Base-by-base conservation (phyloP, 2,329 filamentous ascomycete genomes). In the Microdochium bolleyi region DNA sequence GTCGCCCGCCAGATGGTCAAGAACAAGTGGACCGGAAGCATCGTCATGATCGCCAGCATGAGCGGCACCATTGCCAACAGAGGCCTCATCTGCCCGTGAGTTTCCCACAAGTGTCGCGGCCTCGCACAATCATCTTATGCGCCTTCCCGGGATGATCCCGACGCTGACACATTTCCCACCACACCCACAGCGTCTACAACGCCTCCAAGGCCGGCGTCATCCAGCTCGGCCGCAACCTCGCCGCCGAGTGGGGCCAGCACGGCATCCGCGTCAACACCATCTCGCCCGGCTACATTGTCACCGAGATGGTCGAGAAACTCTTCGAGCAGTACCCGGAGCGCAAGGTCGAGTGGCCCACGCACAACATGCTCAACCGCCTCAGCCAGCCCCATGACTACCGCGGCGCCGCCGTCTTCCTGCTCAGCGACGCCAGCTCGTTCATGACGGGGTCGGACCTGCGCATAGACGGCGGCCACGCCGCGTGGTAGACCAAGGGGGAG, bases 231-330 rank as follows among this genome's bases (percentile, higher is more conserved):
- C 81, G 85, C 54, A 89, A 85, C 65, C 74, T 91, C 9, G 87
- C 87, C 1, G 70, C 79, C 10, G 88, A 92, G 67, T 90, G 87
- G 87, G 87, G 86, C 49, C 67, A 74, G 59, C 70, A 87, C 65
- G 83, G 82, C 37, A 92, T 94, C 62, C 81, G 88, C 2, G 85
- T 92, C 56, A 92, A 94, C 71, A 90, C 86, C 14, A 80, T 94
- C 57, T 89, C 85, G 21, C 88, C 89, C 0, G 88, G 89, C 9
- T 90, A 91, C 65, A 89, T 91, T 62, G 79, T 87, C 22, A 91
- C 88, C 1, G 82, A 86, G 22, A 95, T 96, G 91, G 88, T 92
- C 1, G 82, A 89, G 65, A 79, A 82, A 54, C 79, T 95, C 30
- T 94, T 96, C 62, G 77, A 84, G 58, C 77, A 87, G 57, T 88